Conservation (phyloP, 164 flowering plant species). For the Brasenia schreberi region DNA sequence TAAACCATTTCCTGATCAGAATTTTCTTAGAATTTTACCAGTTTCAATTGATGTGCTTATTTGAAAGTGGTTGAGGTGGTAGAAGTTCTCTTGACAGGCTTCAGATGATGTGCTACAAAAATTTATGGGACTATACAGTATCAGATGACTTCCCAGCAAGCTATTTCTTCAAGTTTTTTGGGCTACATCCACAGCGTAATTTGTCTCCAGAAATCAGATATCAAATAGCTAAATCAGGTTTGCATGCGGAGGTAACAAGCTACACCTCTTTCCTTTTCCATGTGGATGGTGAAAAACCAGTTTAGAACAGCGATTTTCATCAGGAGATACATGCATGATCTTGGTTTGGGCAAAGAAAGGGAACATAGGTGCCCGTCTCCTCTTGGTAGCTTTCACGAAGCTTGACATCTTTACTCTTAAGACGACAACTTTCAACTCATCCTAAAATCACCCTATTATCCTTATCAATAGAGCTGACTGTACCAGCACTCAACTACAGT, state of each 20-base stretch:
- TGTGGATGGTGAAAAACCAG: background rate
- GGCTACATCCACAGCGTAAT: slow-evolving; percentile 35
- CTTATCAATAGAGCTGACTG: background rate
- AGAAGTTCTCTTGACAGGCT: slow-evolving; percentile 37
- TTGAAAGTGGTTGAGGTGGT: background rate
- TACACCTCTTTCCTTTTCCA: background rate
- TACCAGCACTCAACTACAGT: background rate
- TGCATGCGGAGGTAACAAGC: slow-evolving; percentile 43
- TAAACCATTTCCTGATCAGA: background rate
- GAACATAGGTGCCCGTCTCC: background rate
- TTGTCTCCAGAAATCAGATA: slow-evolving; percentile 50
- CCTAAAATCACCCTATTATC: too few species aligned
- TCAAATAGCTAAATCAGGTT: slow-evolving; percentile 29
- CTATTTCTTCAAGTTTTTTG: slow-evolving; percentile 44
- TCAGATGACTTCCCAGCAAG: slow-evolving; percentile 33
- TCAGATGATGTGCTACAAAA: slow-evolving; percentile 88
- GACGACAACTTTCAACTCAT: too few species aligned
- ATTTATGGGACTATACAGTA: slow-evolving; percentile 61
- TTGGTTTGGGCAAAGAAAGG: background rate
- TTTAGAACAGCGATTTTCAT: background rate
- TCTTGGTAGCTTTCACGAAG: background rate
- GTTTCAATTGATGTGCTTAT: background rate
- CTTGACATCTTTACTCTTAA: background rate
- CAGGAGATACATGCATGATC: background rate
- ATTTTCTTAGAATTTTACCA: background rate